These are phyloP conservation scores for Colletotrichum plurivorum DNA, from an alignment of 2,329 filamentous ascomycete species.

Conservation along the genomic window DNA sequence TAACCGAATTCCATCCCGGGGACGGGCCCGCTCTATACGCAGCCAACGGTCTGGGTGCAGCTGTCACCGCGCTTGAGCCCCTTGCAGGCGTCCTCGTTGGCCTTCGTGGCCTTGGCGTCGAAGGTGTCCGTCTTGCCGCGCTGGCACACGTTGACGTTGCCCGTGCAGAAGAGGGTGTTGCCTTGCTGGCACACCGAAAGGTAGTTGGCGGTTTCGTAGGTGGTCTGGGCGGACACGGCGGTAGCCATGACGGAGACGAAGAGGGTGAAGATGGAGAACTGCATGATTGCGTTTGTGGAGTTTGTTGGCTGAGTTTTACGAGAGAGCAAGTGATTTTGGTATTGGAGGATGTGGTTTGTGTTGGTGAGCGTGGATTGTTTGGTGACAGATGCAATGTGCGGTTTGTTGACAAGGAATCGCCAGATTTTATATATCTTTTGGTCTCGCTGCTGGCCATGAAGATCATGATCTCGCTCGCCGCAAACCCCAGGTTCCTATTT, in stretches of 20 bases:
- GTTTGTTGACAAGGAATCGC: too few relatives aligned
- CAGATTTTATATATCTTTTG: too few relatives aligned
- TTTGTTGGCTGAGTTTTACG: not conserved
- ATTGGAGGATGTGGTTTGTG: too few relatives aligned
- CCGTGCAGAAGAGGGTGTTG: slow-evolving; percentile 25
- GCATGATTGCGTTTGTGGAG: slow-evolving; percentile 13
- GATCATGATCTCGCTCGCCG: too few relatives aligned
- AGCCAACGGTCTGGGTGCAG: slow-evolving; percentile 28
- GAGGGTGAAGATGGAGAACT: slow-evolving; percentile 18
- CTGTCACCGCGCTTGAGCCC: not conserved
- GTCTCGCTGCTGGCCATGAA: too few relatives aligned
- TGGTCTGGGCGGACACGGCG: not conserved
- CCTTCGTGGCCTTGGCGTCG: slow-evolving; percentile 21
- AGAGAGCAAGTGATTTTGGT: too few relatives aligned
- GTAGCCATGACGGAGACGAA: slow-evolving; percentile 7
- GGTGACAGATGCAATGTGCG: too few relatives aligned
- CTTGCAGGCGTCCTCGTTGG: slow-evolving; percentile 23
- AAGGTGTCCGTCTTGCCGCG: slow-evolving; percentile 19
- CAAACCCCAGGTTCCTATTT: too few relatives aligned
- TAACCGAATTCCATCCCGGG: not conserved
- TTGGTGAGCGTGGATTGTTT: too few relatives aligned
- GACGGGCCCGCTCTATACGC: not conserved
- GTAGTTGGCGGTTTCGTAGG: slow-evolving; percentile 19
- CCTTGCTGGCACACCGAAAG: slow-evolving; percentile 12
- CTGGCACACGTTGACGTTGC: slow-evolving; percentile 21